A percentile compares a stretch with the other conserved stretches of the same genome.
phyloP scores from a whole-genome alignment of 2,329 filamentous ascomycete genomes.

The Triangularia setosa region DNA sequence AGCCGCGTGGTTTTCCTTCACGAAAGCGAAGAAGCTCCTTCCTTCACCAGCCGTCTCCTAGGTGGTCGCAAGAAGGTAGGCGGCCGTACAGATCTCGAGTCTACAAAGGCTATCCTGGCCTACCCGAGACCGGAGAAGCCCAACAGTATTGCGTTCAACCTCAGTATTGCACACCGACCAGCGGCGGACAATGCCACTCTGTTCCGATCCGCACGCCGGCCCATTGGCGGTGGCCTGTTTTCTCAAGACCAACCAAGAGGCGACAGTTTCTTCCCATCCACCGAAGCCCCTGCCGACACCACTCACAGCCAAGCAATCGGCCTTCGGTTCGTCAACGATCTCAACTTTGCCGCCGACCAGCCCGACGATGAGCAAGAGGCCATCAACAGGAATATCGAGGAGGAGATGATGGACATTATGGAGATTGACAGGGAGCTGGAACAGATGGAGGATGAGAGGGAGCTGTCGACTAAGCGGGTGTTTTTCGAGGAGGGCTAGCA shows the following conservation, averaged over 20 bases:
- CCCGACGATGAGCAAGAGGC: slow-evolving; percentile 46
- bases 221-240: slow-evolving; percentile 23
- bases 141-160: slow-evolving; percentile 46
- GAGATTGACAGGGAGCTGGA: slow-evolving; percentile 60
- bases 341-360: slow-evolving; percentile 51
- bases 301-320: slow-evolving; percentile 27
- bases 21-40: slow-evolving; percentile 43
- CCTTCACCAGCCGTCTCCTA: slow-evolving; percentile 29
- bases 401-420: slow-evolving; percentile 62
- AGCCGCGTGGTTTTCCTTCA: slow-evolving; percentile 52
- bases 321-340: slow-evolving; percentile 48
- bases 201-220: slow-evolving; percentile 26
- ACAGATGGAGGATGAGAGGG: slow-evolving; percentile 48
- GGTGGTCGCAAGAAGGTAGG: slow-evolving; percentile 36
- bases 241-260: slow-evolving; percentile 10
- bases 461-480: slow-evolving; percentile 47
- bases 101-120: slow-evolving; percentile 52
- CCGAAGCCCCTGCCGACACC: slow-evolving; percentile 25
- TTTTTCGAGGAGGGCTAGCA: slow-evolving; percentile 45
- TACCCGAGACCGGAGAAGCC: slow-evolving; percentile 43
- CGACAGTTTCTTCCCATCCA: slow-evolving; percentile 20
- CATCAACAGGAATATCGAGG: slow-evolving; percentile 49
- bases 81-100: slow-evolving; percentile 27
- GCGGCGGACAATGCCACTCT: slow-evolving; percentile 33
- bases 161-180: slow-evolving; percentile 39